Evolutionary conservation across 1,139 yeast species (phyloP).

Genomic region (Lodderomyces orthopsilosis): DNA sequence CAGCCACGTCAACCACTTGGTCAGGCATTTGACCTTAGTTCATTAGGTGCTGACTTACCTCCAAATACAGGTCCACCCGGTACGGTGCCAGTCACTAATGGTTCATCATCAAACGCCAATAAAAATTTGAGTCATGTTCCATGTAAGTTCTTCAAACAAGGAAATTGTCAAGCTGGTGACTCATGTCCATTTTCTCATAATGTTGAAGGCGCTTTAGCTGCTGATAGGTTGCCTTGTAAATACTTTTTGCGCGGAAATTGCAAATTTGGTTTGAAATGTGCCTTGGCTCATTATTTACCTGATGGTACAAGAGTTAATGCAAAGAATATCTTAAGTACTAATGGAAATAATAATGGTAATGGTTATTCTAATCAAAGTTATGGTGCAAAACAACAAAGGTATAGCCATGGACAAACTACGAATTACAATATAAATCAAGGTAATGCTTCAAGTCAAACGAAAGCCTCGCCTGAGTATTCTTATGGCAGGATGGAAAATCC

Average conservation of each 20-base stretch:
- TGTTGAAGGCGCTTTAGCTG: slow-evolving; percentile 52
- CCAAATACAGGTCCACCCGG: slow-evolving; percentile 47
- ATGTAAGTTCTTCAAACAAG: slow-evolving; percentile 87
- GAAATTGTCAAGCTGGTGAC: slow-evolving; percentile 90
- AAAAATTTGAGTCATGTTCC: slow-evolving; percentile 84
- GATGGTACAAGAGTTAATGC: slow-evolving; percentile 82
- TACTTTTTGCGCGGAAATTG: slow-evolving; percentile 94
- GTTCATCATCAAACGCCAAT: slow-evolving; percentile 2
- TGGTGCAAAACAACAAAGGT: background rate
- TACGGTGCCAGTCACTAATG: slow-evolving; percentile 19
- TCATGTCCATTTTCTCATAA: slow-evolving; percentile 92
- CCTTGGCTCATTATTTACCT: slow-evolving; percentile 84
- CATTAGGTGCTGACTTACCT: slow-evolving; percentile 24
- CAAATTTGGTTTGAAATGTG: slow-evolving; percentile 90
- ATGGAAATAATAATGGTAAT: slow-evolving; percentile 9
- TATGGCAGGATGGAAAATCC: background rate
- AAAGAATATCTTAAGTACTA: slow-evolving; percentile 20
- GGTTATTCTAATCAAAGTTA: slow-evolving; percentile 1
- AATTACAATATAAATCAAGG: slow-evolving; percentile 6
- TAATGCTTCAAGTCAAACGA: background rate
- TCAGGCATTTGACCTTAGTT: slow-evolving; percentile 9
- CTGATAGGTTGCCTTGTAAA: slow-evolving; percentile 80
- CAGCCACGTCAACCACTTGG: background rate
- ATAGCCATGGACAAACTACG: background rate
- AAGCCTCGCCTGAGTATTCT: background rate